phyloP scores from a whole-genome alignment of 768 basidiomycete genomes.

The Suillus decipiens region DNA sequence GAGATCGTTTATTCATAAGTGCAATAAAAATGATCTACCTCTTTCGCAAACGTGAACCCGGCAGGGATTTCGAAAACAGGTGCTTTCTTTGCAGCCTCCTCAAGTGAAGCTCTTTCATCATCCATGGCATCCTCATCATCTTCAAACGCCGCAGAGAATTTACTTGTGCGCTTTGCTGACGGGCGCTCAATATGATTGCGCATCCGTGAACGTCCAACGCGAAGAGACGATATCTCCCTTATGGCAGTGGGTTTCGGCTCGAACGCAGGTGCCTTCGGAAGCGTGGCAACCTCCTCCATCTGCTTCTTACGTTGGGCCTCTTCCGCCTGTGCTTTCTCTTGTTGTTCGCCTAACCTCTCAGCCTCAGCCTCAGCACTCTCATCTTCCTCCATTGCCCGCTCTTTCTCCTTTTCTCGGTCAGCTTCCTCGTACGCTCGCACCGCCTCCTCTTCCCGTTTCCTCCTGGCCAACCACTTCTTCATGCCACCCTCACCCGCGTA shows the following conservation, averaged over 20 bases:
- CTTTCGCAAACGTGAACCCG: conserved; percentile 69
- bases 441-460: conserved; percentile 58
- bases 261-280: conserved; percentile 20
- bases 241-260: conserved; percentile 22
- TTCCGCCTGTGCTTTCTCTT: conserved; percentile 20
- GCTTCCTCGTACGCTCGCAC: conserved; percentile 20
- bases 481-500: conserved; percentile 80
- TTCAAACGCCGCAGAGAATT: conserved; percentile 68
- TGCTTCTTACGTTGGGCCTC: conserved; percentile 11
- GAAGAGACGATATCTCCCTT: conserved; percentile 51
- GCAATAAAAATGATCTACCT: conserved; percentile 40
- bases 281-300: conserved; percentile 19
- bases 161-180: conserved; percentile 44
- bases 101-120: conserved; percentile 43
- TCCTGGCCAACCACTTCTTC: conserved; percentile 71
- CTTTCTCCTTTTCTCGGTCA: conserved; percentile 32
- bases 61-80: conserved; percentile 62
- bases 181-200: conserved; percentile 67
- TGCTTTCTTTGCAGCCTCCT: conserved; percentile 55
- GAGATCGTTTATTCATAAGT: conserved; percentile 4
- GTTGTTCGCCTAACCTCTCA: conserved; percentile 15
- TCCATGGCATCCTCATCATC: conserved; percentile 48
- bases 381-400: conserved; percentile 36
- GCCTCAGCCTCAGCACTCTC: conserved; percentile 33
- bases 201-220: conserved; percentile 62